Evolutionary conservation across 768 basidiomycete species (phyloP), one percentile per base, ranked within the genome.

Genomic region (Termitomyces sp.): DNA sequence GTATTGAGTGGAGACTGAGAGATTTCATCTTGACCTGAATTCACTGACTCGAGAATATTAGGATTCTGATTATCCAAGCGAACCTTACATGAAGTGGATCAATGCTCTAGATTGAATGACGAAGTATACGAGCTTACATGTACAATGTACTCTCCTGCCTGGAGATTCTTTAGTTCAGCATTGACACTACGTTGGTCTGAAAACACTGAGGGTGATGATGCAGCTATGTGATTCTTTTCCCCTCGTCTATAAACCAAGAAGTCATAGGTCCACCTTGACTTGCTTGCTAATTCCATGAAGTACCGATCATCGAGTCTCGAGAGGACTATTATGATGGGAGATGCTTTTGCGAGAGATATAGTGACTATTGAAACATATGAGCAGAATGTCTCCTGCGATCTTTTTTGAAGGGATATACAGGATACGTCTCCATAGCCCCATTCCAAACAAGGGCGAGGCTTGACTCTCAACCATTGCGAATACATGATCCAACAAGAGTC

Each of bases 391-490:
- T 14, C 26, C 27, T 13, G 20, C 9, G 37, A 39, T 7, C 5
- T 13, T 56, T 16, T 43, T 27, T 4, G 20, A 56, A 14, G 20
- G 8, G 20, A 53, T 71, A 53, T 59, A 80, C 78, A 80, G 22
- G 77, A 79, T 20, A 83, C 70, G 58, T 79, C 79, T 20, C 80
- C 81, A 56, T 69, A 80, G 1, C 73, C 69, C 73, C 29, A 76
- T 9, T 76, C 76, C 18, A 69, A 64, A 10, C 13, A 26, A 22
- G 2, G 18, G 9, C 49, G 50, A 14, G 49, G 56, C 26, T 26
- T 37, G 22, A 46, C 49, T 24, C 12, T 57, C 18, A 77, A 60
- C 77, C 77, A 78, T 20, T 74, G 72, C 2, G 72, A 73, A 9
- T 69, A 71, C 69, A 75, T 68, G 13, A 66, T 64, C 77, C 77